Conservation (phyloP, 2,329 filamentous ascomycete genomes). For the Epichloe hybrida region DNA sequence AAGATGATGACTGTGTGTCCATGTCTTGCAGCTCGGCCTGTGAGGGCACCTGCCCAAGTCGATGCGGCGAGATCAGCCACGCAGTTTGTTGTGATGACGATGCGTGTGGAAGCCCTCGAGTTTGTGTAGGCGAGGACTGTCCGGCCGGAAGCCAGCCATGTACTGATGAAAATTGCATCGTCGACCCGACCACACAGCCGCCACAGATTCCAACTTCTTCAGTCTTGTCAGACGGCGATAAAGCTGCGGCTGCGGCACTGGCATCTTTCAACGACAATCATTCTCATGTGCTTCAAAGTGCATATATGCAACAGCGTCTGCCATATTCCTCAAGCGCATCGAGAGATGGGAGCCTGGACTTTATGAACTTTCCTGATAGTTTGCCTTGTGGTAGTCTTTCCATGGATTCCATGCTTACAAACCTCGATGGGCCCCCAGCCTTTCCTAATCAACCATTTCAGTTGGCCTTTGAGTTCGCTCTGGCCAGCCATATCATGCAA, state of each 20-base stretch:
- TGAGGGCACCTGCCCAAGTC: slow-evolving; percentile 19
- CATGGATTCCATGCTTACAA: slow-evolving; percentile 7
- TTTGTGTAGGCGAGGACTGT: slow-evolving; percentile 20
- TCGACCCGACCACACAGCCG: slow-evolving; percentile 8
- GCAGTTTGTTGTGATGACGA: slow-evolving; percentile 24
- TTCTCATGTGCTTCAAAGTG: slow-evolving; percentile 4
- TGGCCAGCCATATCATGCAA: slow-evolving; percentile 18
- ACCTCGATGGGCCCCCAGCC: slow-evolving; percentile 2
- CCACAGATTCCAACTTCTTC: not conserved
- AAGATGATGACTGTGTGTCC: slow-evolving; percentile 19
- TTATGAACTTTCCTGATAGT: slow-evolving; percentile 7
- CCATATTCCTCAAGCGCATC: not conserved
- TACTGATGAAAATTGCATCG: slow-evolving; percentile 21
- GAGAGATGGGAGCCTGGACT: slow-evolving; percentile 3
- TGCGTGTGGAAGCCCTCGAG: slow-evolving; percentile 16
- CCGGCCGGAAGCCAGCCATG: slow-evolving; percentile 22
- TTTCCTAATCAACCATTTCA: slow-evolving; percentile 9
- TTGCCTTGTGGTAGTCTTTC: slow-evolving; percentile 12
- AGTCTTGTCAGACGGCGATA: slow-evolving; percentile 11
- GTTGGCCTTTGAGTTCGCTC: slow-evolving; percentile 11
- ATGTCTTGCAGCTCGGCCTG: slow-evolving; percentile 23
- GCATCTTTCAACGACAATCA: slow-evolving; percentile 17
- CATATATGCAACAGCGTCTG: slow-evolving; percentile 7
- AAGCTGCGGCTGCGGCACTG: slow-evolving; percentile 17
- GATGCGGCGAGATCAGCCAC: slow-evolving; percentile 20